Evolutionary conservation across 1,139 yeast genomes (phyloP).

Genomic region (Pichia sp.): DNA sequence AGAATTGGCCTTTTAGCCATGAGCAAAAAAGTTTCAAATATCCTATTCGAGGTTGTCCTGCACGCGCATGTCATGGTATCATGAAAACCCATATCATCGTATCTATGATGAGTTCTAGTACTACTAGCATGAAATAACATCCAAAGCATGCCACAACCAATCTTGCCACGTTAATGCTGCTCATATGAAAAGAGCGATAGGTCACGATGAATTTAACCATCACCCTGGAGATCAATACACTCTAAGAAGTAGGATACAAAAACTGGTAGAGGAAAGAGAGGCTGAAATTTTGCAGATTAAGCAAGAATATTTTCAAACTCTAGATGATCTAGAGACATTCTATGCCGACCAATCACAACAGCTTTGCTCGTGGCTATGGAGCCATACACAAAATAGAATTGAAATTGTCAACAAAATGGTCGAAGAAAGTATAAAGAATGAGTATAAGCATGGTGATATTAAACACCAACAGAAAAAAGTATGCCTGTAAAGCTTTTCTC

Average conservation of each 20-base stretch:
- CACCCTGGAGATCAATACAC: not conserved
- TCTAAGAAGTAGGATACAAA: not conserved
- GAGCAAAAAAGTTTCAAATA: too few species aligned
- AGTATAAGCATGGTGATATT: too few species aligned
- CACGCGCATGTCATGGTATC: too few species aligned
- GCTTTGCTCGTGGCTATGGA: not conserved
- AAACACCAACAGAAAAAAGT: not conserved
- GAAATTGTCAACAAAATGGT: not conserved
- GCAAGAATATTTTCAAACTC: slow-evolving; percentile 1
- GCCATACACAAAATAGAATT: not conserved
- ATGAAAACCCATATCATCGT: too few species aligned
- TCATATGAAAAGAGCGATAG: not conserved
- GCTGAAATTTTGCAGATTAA: not conserved
- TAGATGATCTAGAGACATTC: slow-evolving; percentile 10
- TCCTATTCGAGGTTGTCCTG: too few species aligned
- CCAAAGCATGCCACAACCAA: too few species aligned
- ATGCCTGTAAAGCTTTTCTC: not conserved
- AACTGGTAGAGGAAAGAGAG: not conserved
- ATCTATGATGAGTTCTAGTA: not conserved
- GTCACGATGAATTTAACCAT: not conserved
- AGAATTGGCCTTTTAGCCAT: too few species aligned
- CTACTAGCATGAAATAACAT: too few species aligned
- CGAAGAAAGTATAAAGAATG: not conserved
- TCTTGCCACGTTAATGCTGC: not conserved
- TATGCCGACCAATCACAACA: slow-evolving; percentile 13